These are phyloP conservation scores for Tilletia caries DNA, from an alignment of 1,284 basidiomycete species.

Conservation along the genomic window DNA sequence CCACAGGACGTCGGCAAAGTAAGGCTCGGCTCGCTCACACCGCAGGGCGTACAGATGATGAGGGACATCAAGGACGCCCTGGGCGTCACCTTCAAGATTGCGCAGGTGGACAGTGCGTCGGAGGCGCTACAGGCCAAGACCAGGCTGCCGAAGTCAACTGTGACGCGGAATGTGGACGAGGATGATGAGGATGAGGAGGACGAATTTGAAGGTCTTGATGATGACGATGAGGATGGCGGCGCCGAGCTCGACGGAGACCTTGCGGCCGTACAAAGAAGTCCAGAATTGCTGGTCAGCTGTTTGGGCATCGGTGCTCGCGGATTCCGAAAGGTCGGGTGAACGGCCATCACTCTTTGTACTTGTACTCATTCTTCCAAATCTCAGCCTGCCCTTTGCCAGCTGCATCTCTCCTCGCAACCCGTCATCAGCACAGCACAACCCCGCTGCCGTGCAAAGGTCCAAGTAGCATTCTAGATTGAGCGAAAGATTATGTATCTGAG, in stretches of 20 bases:
- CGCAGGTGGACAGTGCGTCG: slow-evolving; percentile 7
- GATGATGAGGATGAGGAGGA: slow-evolving; percentile 20
- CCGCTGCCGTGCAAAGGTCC: no score
- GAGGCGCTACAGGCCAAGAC: not conserved
- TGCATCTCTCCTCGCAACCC: no score
- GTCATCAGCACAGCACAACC: no score
- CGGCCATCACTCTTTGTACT: not conserved
- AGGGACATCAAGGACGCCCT: slow-evolving; percentile 78
- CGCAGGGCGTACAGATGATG: slow-evolving; percentile 76
- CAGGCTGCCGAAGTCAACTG: not conserved
- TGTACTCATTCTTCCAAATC: not conserved
- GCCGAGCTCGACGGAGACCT: not conserved
- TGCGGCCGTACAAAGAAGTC: not conserved
- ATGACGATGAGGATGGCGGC: slow-evolving; percentile 17
- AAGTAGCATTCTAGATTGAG: no score
- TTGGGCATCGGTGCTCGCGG: slow-evolving; percentile 47
- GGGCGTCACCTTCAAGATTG: slow-evolving; percentile 64
- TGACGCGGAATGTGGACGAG: slow-evolving; percentile 11
- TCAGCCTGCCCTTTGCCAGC: no score
- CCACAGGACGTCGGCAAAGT: slow-evolving; percentile 92
- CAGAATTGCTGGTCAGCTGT: slow-evolving; percentile 36
- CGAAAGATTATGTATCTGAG: no score
- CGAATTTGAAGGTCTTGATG: not conserved
- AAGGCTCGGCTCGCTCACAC: slow-evolving; percentile 74
- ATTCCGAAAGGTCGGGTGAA: slow-evolving; percentile 33